phyloP scores from a whole-genome alignment of 2,329 filamentous ascomycete genomes.

The Trichophyton schoenleinii region DNA sequence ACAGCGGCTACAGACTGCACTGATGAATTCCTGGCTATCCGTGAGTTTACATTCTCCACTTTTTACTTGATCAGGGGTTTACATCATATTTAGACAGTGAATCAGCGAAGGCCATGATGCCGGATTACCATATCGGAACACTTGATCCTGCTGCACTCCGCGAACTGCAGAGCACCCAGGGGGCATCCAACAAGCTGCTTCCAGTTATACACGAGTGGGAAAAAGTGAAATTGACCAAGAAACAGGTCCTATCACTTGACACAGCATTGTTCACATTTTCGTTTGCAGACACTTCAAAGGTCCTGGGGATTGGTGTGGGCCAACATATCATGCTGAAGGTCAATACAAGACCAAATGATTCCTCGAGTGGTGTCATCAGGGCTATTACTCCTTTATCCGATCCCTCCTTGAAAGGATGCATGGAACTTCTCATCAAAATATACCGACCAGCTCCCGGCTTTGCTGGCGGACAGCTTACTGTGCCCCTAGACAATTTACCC shows the following conservation, averaged over 20 bases:
- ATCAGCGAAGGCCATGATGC: constrained; percentile 85
- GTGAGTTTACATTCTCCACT: constrained; percentile 43
- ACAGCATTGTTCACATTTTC: constrained; percentile 70
- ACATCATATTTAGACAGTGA: constrained; percentile 57
- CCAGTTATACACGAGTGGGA: constrained; percentile 66
- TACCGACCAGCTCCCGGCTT: constrained; percentile 48
- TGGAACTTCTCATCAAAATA: constrained; percentile 72
- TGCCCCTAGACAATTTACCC: constrained; percentile 60
- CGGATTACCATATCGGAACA: constrained; percentile 68
- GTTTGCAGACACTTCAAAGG: constrained; percentile 58
- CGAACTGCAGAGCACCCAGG: constrained; percentile 26
- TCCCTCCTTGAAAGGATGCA: constrained; percentile 44
- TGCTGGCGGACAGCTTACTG: constrained; percentile 66
- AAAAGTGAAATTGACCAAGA: constrained; percentile 56
- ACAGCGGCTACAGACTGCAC: constrained; percentile 71
- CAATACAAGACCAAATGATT: constrained; percentile 40
- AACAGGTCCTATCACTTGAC: constrained; percentile 60
- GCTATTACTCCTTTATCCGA: constrained; percentile 77
- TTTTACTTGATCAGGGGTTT: neutral
- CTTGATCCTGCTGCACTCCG: constrained; percentile 48
- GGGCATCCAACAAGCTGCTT: constrained; percentile 24
- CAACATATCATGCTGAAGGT: constrained; percentile 80
- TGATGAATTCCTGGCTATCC: constrained; percentile 85
- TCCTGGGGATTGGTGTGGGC: constrained; percentile 64
- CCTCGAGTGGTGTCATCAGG: constrained; percentile 56